A percentile compares a stretch with the other conserved stretches of the same genome.
Conservation (phyloP, 306 rosid species). For the Fagus sylvatica region DNA sequence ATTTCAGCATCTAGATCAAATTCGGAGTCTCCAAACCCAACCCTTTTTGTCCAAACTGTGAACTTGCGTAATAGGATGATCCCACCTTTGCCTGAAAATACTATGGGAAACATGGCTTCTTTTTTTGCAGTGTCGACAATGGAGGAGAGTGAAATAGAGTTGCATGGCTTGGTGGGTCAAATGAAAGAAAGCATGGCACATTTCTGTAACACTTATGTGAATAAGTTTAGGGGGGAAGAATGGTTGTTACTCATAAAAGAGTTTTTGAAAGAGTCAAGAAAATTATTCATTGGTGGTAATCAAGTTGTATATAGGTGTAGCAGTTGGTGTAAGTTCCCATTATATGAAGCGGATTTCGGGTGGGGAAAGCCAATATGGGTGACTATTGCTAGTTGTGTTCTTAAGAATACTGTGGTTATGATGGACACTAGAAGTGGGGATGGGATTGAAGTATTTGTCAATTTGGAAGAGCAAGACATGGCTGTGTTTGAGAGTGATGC, state of each 20-base stretch:
- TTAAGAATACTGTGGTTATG: constrained; percentile 25
- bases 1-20: constrained; percentile 19
- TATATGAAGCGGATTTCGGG: constrained; percentile 47
- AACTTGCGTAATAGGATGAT: constrained; percentile 38
- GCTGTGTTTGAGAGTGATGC: constrained; percentile 22
- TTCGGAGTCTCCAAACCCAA: not conserved
- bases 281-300: not conserved
- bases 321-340: constrained; percentile 42
- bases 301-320: not conserved
- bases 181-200: constrained; percentile 18
- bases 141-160: not conserved
- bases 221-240: constrained; percentile 14
- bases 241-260: not conserved
- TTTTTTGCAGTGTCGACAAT: not conserved
- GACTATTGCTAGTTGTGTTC: not conserved
- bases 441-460: constrained; percentile 53
- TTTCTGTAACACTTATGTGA: constrained; percentile 6
- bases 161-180: constrained; percentile 27
- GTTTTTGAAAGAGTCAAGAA: not conserved
- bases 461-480: constrained; percentile 38
- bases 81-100: constrained; percentile 30
- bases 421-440: constrained; percentile 44
- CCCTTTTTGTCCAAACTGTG: not conserved
- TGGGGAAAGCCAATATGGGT: constrained; percentile 59
- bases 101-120: constrained; percentile 38